Conservation (phyloP, 192 early-diverging fungal species). For the Entophlyctis luteolus region DNA sequence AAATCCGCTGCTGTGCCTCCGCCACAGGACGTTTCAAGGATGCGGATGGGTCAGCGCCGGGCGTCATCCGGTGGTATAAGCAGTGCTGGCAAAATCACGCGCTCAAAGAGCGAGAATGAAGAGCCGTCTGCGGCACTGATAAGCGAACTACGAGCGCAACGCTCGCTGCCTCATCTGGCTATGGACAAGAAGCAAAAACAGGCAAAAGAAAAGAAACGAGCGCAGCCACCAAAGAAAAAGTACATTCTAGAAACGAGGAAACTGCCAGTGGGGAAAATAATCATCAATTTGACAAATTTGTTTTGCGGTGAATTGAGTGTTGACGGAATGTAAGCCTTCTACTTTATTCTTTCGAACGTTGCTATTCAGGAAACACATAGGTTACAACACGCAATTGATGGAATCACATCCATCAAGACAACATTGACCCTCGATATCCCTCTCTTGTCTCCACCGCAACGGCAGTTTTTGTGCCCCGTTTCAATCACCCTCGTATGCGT, state of each 20-base stretch:
- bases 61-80: background rate
- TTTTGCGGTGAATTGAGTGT: background rate
- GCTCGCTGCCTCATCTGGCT: background rate
- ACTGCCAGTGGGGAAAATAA: background rate
- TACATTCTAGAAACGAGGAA: slow-evolving; percentile 5
- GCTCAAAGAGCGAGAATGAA: background rate
- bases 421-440: background rate
- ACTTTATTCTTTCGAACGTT: background rate
- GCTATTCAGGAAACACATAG: background rate
- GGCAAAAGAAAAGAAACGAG: background rate
- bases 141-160: background rate
- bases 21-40: background rate
- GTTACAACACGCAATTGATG: slow-evolving; percentile 3
- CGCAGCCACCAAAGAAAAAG: background rate
- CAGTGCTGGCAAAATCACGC: background rate
- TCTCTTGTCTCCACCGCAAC: background rate
- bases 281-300: slow-evolving; percentile 10
- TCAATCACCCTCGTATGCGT: background rate
- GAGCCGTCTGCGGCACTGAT: background rate
- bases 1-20: background rate
- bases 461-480: background rate
- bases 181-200: background rate
- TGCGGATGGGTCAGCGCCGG: background rate
- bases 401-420: background rate
- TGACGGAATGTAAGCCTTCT: background rate